Conservation (phyloP, 2,329 filamentous ascomycete genomes). For the Aspergillus amoenus region DNA sequence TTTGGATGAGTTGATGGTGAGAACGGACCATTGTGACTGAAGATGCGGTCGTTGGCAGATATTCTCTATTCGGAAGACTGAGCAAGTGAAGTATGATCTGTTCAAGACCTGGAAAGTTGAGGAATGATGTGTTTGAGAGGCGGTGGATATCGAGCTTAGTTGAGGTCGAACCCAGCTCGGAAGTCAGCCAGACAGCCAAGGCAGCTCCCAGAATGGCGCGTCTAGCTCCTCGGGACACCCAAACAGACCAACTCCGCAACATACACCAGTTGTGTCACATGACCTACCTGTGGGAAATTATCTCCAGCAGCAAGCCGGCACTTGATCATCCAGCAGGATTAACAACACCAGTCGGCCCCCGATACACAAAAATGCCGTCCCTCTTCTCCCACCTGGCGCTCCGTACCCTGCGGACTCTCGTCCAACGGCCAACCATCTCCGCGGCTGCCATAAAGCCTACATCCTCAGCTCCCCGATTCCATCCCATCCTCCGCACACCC, state of each 20-base stretch:
- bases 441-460: slow-evolving; percentile 23
- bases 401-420: slow-evolving; percentile 34
- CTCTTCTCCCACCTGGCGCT: slow-evolving; percentile 35
- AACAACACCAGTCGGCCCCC: not conserved
- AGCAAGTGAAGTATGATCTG: not conserved
- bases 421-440: slow-evolving; percentile 26
- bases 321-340: not conserved
- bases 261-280: slow-evolving; percentile 16
- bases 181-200: slow-evolving; percentile 20
- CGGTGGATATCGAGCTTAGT: slow-evolving; percentile 1
- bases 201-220: slow-evolving; percentile 26
- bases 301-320: slow-evolving; percentile 10
- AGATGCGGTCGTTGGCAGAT: not conserved
- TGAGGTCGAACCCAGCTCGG: slow-evolving; percentile 14
- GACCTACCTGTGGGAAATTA: slow-evolving; percentile 15
- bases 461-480: slow-evolving; percentile 21
- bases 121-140: slow-evolving; percentile 1
- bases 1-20: slow-evolving; percentile 6
- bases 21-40: slow-evolving; percentile 31
- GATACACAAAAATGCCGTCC: slow-evolving; percentile 32
- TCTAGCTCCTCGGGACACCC: slow-evolving; percentile 35
- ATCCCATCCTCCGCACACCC: slow-evolving; percentile 32
- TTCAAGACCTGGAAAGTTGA: not conserved
- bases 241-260: slow-evolving; percentile 28
- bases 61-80: not conserved